Base-by-base conservation (phyloP, 2,329 filamentous ascomycete genomes). In the Penicillium nordicum region DNA sequence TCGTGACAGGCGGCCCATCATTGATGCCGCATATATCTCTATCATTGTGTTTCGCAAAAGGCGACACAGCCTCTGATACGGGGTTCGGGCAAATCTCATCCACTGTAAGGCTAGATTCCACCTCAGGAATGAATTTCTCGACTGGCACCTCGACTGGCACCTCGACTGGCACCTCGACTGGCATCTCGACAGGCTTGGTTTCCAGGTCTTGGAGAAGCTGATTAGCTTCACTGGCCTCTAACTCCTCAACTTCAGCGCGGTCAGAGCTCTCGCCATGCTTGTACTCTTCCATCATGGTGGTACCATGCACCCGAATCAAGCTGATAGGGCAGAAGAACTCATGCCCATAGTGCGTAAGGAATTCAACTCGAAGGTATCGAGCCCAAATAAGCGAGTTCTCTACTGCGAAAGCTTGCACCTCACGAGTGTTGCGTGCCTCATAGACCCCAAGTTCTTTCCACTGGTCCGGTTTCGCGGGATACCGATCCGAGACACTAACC, bases 301-400 rank as follows among this genome's bases (percentile, higher is more conserved):
- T 96, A 7, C 94, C 94, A 74, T 99, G 94, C 5, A 99, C 89
- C 53, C 94, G 85, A 51, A 99, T 79, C 18, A 99, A 76, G 58
- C 93, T 97, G 16, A 99, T 79, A 0, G 94, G 94, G 68, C 94
- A 99, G 72, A 96, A 99, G 72, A 90, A 99, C 71, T 99, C 94
- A 65, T 92, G 96, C 9, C 94, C 94, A 72, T 93, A 99, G 71
- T 99, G 93, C 5, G 86, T 91, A 47, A 97, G 73, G 62, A 97
- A 94, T 70, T 99, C 94, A 57, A 99, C 86, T 25, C 91, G 86
- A 41, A 99, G 76, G 74, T 97, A 99, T 61, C 93, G 87, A 42
- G 94, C 92, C 89, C 92, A 99, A 46, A 97, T 97, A 59, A 94
- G 85, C 1, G 94, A 92, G 66, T 97, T 94, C 65, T 94, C 87